Evolutionary conservation across 2,329 filamentous ascomycete genomes (phyloP).

Genomic region (Metarhizium album): DNA sequence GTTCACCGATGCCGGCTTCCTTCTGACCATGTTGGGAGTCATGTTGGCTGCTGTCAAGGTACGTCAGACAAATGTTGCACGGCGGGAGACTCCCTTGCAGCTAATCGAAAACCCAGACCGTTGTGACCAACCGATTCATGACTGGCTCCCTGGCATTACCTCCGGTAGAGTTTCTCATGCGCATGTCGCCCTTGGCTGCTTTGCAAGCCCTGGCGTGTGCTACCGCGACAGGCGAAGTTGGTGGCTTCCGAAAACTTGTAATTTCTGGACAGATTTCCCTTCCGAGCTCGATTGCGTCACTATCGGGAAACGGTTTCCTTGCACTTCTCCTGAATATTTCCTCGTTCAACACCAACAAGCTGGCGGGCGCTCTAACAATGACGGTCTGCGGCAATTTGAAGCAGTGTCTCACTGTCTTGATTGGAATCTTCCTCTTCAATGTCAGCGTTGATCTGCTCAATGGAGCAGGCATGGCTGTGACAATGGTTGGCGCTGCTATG

Average conservation of each 20-base stretch:
- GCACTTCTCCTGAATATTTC: conserved; percentile 46
- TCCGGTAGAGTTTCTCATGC: conserved; percentile 49
- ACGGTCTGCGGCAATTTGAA: conserved; percentile 49
- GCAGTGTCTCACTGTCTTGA: conserved; percentile 43
- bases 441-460: conserved; percentile 40
- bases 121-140: conserved; percentile 55
- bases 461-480: conserved; percentile 44
- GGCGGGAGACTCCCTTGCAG: neutral
- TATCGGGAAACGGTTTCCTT: conserved; percentile 41
- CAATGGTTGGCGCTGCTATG: conserved; percentile 43
- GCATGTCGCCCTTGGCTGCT: conserved; percentile 51
- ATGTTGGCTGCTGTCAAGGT: conserved; percentile 45
- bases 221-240: conserved; percentile 40
- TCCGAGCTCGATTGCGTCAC: conserved; percentile 26
- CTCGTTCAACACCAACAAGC: conserved; percentile 47
- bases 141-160: conserved; percentile 47
- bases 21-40: conserved; percentile 43
- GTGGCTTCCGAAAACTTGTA: conserved; percentile 27
- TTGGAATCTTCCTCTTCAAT: conserved; percentile 43
- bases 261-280: conserved; percentile 24
- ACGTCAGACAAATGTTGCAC: conserved; percentile 6
- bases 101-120: conserved; percentile 28
- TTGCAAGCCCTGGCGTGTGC: conserved; percentile 43
- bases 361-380: conserved; percentile 47
- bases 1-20: conserved; percentile 46